phyloP scores from a whole-genome alignment of 768 basidiomycete species.

The Tricholoma furcatifolium region DNA sequence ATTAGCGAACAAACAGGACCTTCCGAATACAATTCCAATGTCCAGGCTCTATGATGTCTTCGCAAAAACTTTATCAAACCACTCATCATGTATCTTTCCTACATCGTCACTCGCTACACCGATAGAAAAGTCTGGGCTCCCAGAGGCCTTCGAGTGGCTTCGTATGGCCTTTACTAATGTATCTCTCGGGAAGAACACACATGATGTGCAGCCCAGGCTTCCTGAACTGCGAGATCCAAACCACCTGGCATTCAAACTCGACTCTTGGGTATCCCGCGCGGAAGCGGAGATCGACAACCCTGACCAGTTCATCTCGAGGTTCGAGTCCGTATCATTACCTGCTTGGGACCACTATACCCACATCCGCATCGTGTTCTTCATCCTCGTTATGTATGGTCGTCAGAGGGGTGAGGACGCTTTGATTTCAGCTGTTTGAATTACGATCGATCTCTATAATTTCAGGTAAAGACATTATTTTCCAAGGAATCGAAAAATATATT shows the following conservation, averaged over 20 bases:
- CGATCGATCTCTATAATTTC: background rate
- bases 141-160: conserved; percentile 42
- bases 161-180: conserved; percentile 26
- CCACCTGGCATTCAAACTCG: conserved; percentile 32
- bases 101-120: conserved; percentile 20
- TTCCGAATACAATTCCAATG: conserved; percentile 47
- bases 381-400: conserved; percentile 38
- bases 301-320: conserved; percentile 33
- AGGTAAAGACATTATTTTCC: conserved; percentile 46
- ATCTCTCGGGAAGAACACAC: conserved; percentile 9
- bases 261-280: conserved; percentile 33
- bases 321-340: conserved; percentile 32
- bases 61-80: conserved; percentile 27
- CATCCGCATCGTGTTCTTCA: conserved; percentile 40
- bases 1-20: conserved; percentile 64
- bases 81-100: conserved; percentile 26
- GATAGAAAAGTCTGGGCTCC: conserved; percentile 27
- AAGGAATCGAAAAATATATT: conserved; percentile 40
- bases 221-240: conserved; percentile 19
- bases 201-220: background rate
- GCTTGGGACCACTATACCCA: conserved; percentile 51
- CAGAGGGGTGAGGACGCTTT: conserved; percentile 32
- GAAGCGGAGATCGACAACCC: conserved; percentile 26
- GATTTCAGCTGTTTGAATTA: background rate
- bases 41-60: conserved; percentile 43